Base-by-base conservation (phyloP, 345 rosid species). In the Litchi chinensis region DNA sequence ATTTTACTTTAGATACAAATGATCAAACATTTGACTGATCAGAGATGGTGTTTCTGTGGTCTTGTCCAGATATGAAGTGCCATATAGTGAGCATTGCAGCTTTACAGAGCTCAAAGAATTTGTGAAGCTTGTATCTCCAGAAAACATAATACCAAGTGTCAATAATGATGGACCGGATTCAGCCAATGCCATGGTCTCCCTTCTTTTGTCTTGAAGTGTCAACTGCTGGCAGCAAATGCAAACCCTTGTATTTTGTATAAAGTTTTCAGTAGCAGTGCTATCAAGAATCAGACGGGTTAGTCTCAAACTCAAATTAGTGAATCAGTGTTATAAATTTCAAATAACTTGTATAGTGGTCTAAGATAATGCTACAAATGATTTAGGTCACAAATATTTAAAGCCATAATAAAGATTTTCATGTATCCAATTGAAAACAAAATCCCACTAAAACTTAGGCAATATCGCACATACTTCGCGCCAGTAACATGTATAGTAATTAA, bases 61-160 rank as follows among this genome's bases (percentile, higher is more conserved):
- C 67, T 59, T 60, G 8, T 73, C 71, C 86, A 95, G 99, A 88
- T 95, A 94, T 39, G 97, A 93, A 83, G 99, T 95, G 71, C 99
- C 99, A 43, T 95, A 93, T 46, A 92, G 98, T 52, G 99, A 95
- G 87, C 99, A 95, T 82, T 78, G 92, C 84, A 92, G 98, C 88
- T 95, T 91, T 78, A 79, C 91, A 5, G 98, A 95, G 79, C 91
- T 95, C 15, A 87, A 62, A 81, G 98, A 94, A 79, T 95, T 93
- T 84, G 97, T 93, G 82, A 82, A 91, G 86, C 80, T 88, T 66
- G 76, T 90, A 43, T 90, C 94, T 57, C 97, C 97, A 9, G 87
- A 89, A 80, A 89, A 75, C 57, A 89, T 95, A 73, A 89, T 92
- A 79, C 99, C 98, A 24, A 89, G 97, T 75, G 99, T 95, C 63